Evolutionary conservation across 805 yeast genomes (phyloP), one percentile per base, ranked within the genome.

Genomic region (Ogataea philodendri): DNA sequence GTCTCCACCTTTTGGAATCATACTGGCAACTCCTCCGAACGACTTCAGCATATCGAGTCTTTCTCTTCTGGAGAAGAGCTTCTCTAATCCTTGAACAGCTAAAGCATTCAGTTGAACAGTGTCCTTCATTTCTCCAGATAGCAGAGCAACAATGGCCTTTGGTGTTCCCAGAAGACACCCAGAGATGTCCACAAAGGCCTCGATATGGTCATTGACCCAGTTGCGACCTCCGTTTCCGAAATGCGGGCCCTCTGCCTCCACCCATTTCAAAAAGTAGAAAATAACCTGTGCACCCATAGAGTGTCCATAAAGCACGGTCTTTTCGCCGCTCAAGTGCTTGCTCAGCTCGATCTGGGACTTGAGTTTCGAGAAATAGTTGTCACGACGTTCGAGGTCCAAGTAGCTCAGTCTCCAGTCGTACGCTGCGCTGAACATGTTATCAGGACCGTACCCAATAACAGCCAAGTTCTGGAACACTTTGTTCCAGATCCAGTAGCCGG

Each of bases 401-500:
- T 86, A 93, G 0, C 95, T 82, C 48, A 93, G 70, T 55, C 98
- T 75, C 98, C 98, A 93, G 59, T 93, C 98, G 59, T 93, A 93
- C 1, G 96, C 73, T 1, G 97, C 98, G 36, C 89, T 81, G 19
- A 72, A 55, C 97, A 93, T 88, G 51, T 74, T 85, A 49, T 86
- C 82, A 2, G 96, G 90, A 30, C 86, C 95, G 61, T 93, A 93
- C 0, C 97, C 96, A 42, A 93, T 76, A 1, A 86, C 97, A 3
- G 96, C 95, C 46, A 93, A 66, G 53, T 93, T 93, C 60, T 90
- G 96, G n/a, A 93, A 68, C 34, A 93, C 76, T 57, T 93, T 93
- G 57, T 86, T 87, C 98, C 98, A 93, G 52, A 93, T 86, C 98
- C 98, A 93, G 60, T 93, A 93, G 0, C 98, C 98, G 3, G 97